Evolutionary conservation across 108 stramenopile genomes (phyloP), one percentile per base, ranked within the genome.

Genomic region (Bacterosira constricta): DNA sequence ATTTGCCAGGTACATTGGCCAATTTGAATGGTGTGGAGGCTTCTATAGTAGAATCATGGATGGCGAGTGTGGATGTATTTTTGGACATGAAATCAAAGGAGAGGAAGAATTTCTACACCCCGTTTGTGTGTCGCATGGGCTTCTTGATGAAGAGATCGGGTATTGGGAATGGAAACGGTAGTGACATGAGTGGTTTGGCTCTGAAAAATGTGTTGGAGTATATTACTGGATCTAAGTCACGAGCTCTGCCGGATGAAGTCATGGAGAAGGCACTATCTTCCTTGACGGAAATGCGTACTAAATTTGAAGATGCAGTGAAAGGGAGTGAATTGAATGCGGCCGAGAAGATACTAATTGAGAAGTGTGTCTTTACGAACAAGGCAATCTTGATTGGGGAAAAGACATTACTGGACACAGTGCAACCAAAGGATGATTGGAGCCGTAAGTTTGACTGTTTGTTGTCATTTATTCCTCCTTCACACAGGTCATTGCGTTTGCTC

Each of bases 311-410:
- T 13, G 31, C 47, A 23, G 36, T 57, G 21, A 59, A 52, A 15
- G 68, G 65, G 10, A 46, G 37, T 10, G 46, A 51, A 27, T 52
- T 74, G 31, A 31, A 32, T 21, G 12, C 54, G 5, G 32, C 62
- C 25, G 80, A 86, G 12, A 49, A 31, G 42, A 80, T 58, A 10
- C 57, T 66, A 32, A 82, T 93, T 31, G 88, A 93, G 63, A 83
- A 90, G 58, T 89, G 81, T 58, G 85, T 86, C 6, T 94, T 94
- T 69, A 77, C 75, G 7, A 90, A 94, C 75, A 88, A 94, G 63
- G 56, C 71, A 9, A 91, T 94, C 59, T 65, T 94, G 68, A 85
- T 91, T 59, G 90, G 85, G 35, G 86, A 94, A 62, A 94, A 94
- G 58, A 92, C 89, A 23, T 38, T 94, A 13, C 36, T 80, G 34